Evolutionary conservation across 305 asterid genomes (phyloP), one percentile per base, ranked within the genome.

Genomic region (Rubia balearica): DNA sequence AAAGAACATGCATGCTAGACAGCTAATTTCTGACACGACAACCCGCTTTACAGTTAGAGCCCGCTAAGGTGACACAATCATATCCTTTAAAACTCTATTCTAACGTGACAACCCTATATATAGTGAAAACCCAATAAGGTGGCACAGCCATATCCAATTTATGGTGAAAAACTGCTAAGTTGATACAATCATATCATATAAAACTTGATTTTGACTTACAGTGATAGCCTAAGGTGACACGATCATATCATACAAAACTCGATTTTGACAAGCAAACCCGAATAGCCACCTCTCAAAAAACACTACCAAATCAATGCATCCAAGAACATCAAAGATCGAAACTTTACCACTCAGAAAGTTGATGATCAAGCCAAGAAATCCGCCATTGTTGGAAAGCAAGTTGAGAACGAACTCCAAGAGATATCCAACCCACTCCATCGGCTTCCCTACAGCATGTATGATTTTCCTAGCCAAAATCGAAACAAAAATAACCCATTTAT

Each of bases 401-500:
- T 93, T 93, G 1, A 93, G 91, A 42, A 91, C 9, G 71, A 88
- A 89, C 84, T 94, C 99, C 68, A 89, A 53, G 8, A 85, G 30
- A 74, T 71, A 88, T 43, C 98, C 99, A 73, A 24, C n/a, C 87
- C 90, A 85, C 61, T 88, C 90, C 96, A 94, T 77, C 36, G 97
- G 98, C 81, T 86, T 87, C n/a, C 87, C 84, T 12, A 86, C 71
- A 72, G 84, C 27, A 81, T 83, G 79, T 4, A 94, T 77, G 53
- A 91, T 70, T 72, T 86, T 94, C 78, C 96, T 83, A 17, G 66
- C 86, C 19, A 91, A 33, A 63, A 91, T 75, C 6, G 98, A 91
- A 16, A 88, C 87, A 49, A 89, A 76, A 57, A 94, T 87, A 36
- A 94, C 92, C 99, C 96, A 91, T 79, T 89, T 80, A n/a, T 85